Percentiles rank a stretch among this genome's conserved stretches.
Conservation (phyloP, 768 basidiomycete genomes). For the Russula ochroleuca region DNA sequence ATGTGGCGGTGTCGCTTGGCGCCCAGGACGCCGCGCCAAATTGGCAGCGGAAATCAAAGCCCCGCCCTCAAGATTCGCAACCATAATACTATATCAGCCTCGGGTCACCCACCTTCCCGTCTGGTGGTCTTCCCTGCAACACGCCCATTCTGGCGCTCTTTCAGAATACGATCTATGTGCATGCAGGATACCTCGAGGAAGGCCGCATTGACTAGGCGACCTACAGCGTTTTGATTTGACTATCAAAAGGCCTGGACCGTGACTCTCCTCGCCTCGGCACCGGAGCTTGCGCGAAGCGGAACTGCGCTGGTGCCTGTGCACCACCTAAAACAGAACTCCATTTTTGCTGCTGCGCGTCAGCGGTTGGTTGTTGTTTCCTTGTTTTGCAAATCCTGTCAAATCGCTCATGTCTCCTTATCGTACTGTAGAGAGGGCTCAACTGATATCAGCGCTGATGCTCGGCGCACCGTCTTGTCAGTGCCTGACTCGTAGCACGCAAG, state of each 20-base stretch:
- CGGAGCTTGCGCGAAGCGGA: slow-evolving; percentile 40
- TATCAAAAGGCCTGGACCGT: slow-evolving; percentile 32
- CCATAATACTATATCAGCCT: no score
- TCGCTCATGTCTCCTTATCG: background rate
- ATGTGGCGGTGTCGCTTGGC: no score
- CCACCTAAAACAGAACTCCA: slow-evolving; percentile 20
- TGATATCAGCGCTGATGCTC: slow-evolving; percentile 31
- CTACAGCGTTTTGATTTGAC: slow-evolving; percentile 36
- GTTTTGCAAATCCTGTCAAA: background rate
- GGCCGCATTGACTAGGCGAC: slow-evolving; percentile 29
- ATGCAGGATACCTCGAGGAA: slow-evolving; percentile 40
- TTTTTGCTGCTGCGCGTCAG: slow-evolving; percentile 41
- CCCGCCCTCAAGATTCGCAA: no score
- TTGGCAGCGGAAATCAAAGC: no score
- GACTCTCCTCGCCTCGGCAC: slow-evolving; percentile 30
- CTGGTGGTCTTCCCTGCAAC: background rate
- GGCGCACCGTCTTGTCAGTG: slow-evolving; percentile 24
- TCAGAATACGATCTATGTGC: slow-evolving; percentile 36
- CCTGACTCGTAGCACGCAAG: slow-evolving; percentile 32
- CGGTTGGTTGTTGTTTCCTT: slow-evolving; percentile 26
- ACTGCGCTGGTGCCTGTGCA: slow-evolving; percentile 37
- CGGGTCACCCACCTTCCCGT: no score
- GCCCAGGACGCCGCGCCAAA: no score
- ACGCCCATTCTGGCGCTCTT: no score
- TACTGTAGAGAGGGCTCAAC: no score